A percentile compares a stretch with the other conserved stretches of the same genome.
Conservation (phyloP, 352 stramenopile genomes). For the Phytophthora podocarpi region DNA sequence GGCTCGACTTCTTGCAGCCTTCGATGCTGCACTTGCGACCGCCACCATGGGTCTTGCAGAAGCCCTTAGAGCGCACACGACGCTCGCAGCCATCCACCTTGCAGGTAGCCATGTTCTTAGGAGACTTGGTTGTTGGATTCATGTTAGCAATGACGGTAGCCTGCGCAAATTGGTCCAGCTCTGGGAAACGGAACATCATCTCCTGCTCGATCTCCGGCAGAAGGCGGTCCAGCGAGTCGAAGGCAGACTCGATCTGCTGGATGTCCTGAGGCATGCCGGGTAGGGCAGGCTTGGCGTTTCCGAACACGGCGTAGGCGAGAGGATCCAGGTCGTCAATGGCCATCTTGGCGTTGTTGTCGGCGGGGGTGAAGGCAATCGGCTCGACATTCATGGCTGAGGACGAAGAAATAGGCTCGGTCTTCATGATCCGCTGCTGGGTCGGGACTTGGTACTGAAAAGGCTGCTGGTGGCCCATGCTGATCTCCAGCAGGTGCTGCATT, state of each 20-base stretch:
- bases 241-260: constrained; percentile 73
- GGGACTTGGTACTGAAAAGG: constrained; percentile 31
- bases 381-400: constrained; percentile 54
- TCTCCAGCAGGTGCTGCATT: constrained; percentile 63
- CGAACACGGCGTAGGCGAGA: constrained; percentile 68
- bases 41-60: constrained; percentile 87
- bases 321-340: constrained; percentile 65
- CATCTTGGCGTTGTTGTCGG: constrained; percentile 39
- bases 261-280: constrained; percentile 49
- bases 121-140: constrained; percentile 43
- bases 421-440: constrained; percentile 27
- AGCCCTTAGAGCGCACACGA: constrained; percentile 78
- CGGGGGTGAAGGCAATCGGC: constrained; percentile 62
- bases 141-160: constrained; percentile 34
- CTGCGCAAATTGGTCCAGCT: constrained; percentile 45
- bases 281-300: constrained; percentile 21
- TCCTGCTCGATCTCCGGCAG: constrained; percentile 72
- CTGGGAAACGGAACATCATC: constrained; percentile 53
- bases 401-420: constrained; percentile 32
- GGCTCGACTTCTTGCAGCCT: constrained; percentile 86
- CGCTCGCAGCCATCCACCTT: constrained; percentile 66
- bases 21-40: constrained; percentile 86
- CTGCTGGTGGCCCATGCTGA: constrained; percentile 69
- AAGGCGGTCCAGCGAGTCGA: constrained; percentile 77
- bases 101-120: constrained; percentile 67